These are phyloP conservation scores for Ciborinia camelliae DNA, from an alignment of 2,329 filamentous ascomycete species.

Conservation along the genomic window DNA sequence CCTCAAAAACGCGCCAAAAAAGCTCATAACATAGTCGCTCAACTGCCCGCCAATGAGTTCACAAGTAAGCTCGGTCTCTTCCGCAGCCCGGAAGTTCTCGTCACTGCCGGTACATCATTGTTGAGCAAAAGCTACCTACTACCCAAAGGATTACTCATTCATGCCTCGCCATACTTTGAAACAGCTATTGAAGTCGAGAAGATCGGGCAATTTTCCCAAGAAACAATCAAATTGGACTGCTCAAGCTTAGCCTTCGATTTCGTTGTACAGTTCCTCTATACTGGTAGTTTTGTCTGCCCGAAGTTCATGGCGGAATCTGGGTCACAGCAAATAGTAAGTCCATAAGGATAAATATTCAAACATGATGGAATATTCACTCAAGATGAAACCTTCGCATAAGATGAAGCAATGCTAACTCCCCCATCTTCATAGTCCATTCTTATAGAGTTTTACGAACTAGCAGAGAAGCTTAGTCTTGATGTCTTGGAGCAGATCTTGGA, in stretches of 20 bases:
- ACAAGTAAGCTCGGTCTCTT: slow-evolving; percentile 4
- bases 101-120: background rate
- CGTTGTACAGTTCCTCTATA: slow-evolving; percentile 22
- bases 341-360: no score
- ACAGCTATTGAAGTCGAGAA: slow-evolving; percentile 9
- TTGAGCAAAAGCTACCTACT: background rate
- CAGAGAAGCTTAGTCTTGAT: background rate
- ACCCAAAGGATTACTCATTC: slow-evolving; percentile 19
- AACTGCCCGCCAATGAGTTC: background rate
- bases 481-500: background rate
- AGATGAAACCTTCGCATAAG: background rate
- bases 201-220: slow-evolving; percentile 9
- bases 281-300: background rate
- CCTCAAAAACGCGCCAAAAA: background rate
- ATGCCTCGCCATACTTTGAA: slow-evolving; percentile 22
- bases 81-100: slow-evolving; percentile 9
- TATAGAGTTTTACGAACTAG: background rate
- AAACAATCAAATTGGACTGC: slow-evolving; percentile 7
- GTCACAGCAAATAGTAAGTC: slow-evolving; percentile 16
- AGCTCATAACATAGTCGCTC: background rate
- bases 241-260: slow-evolving; percentile 18
- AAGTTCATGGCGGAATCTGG: background rate
- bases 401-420: background rate
- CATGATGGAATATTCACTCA: no score
- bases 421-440: background rate